Percentiles rank a stretch among this genome's conserved stretches.
Conservation (phyloP, 2,329 filamentous ascomycete genomes). For the Trichoderma sp. region DNA sequence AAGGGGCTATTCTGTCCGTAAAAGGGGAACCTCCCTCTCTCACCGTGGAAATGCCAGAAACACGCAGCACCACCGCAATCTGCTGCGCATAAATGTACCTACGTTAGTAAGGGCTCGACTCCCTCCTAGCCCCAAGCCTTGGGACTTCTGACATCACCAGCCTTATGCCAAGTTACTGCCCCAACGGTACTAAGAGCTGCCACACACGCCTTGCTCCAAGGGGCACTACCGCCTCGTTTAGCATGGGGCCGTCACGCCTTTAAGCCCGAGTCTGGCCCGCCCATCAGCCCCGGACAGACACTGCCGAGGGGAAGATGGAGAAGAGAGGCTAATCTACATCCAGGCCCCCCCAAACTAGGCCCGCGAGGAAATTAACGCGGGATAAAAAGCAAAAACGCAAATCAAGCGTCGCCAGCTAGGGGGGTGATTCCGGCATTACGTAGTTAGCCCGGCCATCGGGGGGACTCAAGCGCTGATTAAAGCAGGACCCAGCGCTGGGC, state of each 20-base stretch:
- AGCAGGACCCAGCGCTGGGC: neutral
- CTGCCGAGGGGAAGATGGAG: neutral
- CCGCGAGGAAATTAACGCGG: neutral
- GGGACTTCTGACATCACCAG: conserved; percentile 16
- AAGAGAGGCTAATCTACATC: neutral
- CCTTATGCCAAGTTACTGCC: conserved; percentile 4
- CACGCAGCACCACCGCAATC: neutral
- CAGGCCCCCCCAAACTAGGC: neutral
- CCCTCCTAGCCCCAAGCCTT: neutral
- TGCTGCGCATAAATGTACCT: neutral
- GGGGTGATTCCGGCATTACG: conserved; percentile 17
- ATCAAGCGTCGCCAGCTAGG: neutral
- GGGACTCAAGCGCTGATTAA: conserved; percentile 5
- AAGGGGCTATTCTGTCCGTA: neutral
- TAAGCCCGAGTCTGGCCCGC: conserved; percentile 16
- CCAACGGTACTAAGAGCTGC: neutral
- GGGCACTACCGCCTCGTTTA: neutral
- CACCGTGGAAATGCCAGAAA: too few relatives aligned
- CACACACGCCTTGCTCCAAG: neutral
- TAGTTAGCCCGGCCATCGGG: conserved; percentile 1
- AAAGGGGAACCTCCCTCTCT: neutral
- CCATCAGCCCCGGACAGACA: conserved; percentile 22
- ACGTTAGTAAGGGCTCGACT: neutral
- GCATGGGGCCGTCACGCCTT: neutral
- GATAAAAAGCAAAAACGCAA: neutral